Conservation (phyloP, 1,284 basidiomycete species). For the Apiotrichum montevideense region DNA sequence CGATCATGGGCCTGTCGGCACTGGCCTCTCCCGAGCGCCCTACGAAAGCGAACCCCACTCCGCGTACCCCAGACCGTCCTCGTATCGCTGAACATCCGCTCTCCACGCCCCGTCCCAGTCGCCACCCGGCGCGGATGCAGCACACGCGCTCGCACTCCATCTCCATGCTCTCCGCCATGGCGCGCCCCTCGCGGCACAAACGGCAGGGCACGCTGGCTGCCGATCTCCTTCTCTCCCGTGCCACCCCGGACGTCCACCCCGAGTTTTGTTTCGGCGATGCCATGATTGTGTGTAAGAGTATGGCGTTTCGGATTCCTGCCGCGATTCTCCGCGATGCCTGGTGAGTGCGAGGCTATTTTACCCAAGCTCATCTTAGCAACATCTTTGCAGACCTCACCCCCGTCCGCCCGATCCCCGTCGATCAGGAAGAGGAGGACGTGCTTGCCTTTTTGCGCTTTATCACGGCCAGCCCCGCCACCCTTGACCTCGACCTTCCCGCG, state of each 20-base stretch:
- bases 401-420: background rate
- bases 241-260: background rate
- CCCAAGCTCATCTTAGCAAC: background rate
- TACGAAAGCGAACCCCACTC: too few relatives aligned
- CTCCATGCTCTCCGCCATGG: background rate
- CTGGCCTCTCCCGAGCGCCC: too few relatives aligned
- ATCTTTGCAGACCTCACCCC: background rate
- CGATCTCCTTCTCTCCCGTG: too few relatives aligned
- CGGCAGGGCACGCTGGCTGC: too few relatives aligned
- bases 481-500: background rate
- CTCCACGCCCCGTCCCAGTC: too few relatives aligned
- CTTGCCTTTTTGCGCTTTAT: slow-evolving; percentile 1
- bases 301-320: background rate
- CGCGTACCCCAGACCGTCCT: too few relatives aligned
- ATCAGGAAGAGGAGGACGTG: background rate
- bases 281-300: background rate
- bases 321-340: background rate
- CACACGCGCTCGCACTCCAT: background rate
- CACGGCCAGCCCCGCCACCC: background rate
- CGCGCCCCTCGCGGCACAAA: too few relatives aligned
- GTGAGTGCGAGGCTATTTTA: background rate
- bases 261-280: background rate
- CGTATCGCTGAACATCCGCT: too few relatives aligned
- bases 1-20: too few relatives aligned
- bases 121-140: background rate